Evolutionary conservation across 768 basidiomycete species (phyloP), one percentile per base, ranked within the genome.

Genomic region (Goffeauzyma gilvescens): DNA sequence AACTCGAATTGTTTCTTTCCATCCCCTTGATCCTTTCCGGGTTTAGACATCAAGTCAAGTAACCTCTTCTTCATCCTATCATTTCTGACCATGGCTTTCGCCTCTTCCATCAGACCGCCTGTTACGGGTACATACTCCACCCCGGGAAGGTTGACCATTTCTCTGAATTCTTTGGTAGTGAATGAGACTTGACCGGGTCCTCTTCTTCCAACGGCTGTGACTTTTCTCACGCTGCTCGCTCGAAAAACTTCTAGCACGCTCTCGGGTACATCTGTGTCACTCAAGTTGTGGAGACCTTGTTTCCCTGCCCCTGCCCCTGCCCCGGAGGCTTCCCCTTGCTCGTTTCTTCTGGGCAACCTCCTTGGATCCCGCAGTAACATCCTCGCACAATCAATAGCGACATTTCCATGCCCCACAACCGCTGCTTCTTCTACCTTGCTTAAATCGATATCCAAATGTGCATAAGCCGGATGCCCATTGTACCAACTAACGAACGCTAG

Each of bases 401-500:
- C 89, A 52, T 96, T 95, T 9, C 90, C 90, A 49, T 86, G 83
- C 0, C 93, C 90, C 32, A 96, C 78, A 41, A 98, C 66, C 1
- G 82, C 75, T 22, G 89, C 75, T 51, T 89, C 80, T 2, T 69
- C 58, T 3, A 74, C 64, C 30, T 70, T 71, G 23, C 44, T 41
- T 2, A 69, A 52, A 42, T 81, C 73, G 2, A 86, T 70, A 0
- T 76, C 68, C 1, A 79, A 76, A 0, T 79, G 69, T 0, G 72
- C 69, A 8, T 68, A 66, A 7, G 75, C 75, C 1, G 89, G 89
- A 60, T 96, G 86, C 35, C 73, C 77, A 10, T 90, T 96, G 66
- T 98, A 96, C 89, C 87, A 95, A 51, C 87, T 81, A 1, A 98
- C 87, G 32, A 98, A 65, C 1, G 74, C 75, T 3, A 93, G 69